phyloP scores from a whole-genome alignment of 371 early-diverging fungal genomes.

The Mortierella sp. region DNA sequence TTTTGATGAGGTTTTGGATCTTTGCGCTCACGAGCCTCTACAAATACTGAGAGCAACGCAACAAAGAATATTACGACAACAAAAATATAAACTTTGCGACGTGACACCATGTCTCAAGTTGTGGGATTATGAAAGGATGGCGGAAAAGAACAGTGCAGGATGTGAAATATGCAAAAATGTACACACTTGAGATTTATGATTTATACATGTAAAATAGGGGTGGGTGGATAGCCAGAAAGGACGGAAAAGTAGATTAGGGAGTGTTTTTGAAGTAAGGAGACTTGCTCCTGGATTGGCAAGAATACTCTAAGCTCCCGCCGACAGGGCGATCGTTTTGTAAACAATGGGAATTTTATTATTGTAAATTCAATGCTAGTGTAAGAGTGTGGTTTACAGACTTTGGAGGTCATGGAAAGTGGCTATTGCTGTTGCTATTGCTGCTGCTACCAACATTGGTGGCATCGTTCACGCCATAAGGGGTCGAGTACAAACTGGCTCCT shows the following conservation, averaged over 20 bases:
- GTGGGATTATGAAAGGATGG: constrained; percentile 1
- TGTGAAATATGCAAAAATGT: background rate
- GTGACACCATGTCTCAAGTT: constrained; percentile 3
- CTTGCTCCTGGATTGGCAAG: too few species aligned
- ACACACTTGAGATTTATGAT: too few species aligned
- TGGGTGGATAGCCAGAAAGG: too few species aligned
- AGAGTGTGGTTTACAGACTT: background rate
- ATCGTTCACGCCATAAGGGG: constrained; percentile 24
- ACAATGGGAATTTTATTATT: background rate
- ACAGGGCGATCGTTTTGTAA: too few species aligned
- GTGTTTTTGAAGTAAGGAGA: too few species aligned
- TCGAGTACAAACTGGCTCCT: constrained; percentile 34
- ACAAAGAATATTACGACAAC: background rate
- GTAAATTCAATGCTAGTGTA: background rate
- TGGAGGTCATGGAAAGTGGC: constrained; percentile 14
- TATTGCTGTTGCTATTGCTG: constrained; percentile 16
- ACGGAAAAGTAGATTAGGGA: too few species aligned
- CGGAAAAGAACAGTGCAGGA: background rate
- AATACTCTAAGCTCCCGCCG: background rate
- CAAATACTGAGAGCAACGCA: background rate
- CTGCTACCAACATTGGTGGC: constrained; percentile 1
- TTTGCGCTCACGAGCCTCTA: constrained; percentile 5
- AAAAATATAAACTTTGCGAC: constrained; percentile 1
- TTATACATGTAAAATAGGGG: too few species aligned
- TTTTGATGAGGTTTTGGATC: background rate